A percentile compares a stretch with the other conserved stretches of the same genome.
These are phyloP conservation scores for Candida tetrigidarum DNA, from an alignment of 1,139 yeast genomes.

Conservation along the genomic window DNA sequence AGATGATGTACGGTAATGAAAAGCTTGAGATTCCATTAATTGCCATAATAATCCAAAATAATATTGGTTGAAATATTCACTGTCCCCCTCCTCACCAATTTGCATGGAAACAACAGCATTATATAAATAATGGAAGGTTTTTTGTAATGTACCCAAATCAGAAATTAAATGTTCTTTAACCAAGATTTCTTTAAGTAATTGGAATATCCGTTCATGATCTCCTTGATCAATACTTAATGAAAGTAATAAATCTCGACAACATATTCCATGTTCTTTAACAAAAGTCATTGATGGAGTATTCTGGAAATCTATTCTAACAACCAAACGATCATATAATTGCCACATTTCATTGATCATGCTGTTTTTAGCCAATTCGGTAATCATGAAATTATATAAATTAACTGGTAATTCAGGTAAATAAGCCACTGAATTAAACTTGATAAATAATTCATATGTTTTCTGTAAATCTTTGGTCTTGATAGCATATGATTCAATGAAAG, in stretches of 20 bases:
- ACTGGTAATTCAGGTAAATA: slow-evolving; percentile 45
- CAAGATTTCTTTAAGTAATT: slow-evolving; percentile 42
- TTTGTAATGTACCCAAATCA: slow-evolving; percentile 34
- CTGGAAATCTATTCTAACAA: slow-evolving; percentile 45
- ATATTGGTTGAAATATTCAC: slow-evolving; percentile 27
- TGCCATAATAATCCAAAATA: slow-evolving; percentile 40
- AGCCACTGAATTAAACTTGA: slow-evolving; percentile 33
- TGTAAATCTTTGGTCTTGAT: slow-evolving; percentile 20
- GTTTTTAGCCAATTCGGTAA: slow-evolving; percentile 26
- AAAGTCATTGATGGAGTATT: slow-evolving; percentile 12
- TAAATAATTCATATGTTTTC: slow-evolving; percentile 31
- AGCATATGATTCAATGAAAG: slow-evolving; percentile 33
- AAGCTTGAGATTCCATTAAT: slow-evolving; percentile 39
- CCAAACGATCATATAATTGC: slow-evolving; percentile 38
- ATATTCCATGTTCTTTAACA: slow-evolving; percentile 18
- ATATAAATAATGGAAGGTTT: slow-evolving; percentile 36
- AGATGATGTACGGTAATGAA: slow-evolving; percentile 25
- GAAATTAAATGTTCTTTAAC: slow-evolving; percentile 37
- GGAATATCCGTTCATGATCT: slow-evolving; percentile 41
- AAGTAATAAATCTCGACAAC: slow-evolving; percentile 37
- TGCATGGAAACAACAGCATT: slow-evolving; percentile 31
- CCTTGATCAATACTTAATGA: slow-evolving; percentile 37
- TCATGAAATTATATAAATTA: slow-evolving; percentile 35
- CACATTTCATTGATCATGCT: slow-evolving; percentile 28
- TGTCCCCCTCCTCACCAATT: slow-evolving; percentile 18